Base-by-base conservation (phyloP, 768 basidiomycete genomes). In the Chiua virens region DNA sequence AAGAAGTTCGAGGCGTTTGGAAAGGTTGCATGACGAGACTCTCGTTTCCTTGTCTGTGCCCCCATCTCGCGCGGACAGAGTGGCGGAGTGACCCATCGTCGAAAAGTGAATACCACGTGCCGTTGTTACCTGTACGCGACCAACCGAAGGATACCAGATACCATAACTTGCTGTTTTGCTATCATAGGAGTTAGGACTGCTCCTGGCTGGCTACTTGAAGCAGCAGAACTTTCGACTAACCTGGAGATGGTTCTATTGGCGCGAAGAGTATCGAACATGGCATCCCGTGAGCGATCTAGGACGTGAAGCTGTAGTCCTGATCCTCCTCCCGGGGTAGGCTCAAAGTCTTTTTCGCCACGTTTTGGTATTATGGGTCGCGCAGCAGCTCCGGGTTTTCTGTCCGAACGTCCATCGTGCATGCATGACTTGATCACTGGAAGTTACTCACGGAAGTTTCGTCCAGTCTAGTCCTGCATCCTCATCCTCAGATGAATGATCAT, bases 261-360 rank as follows among this genome's bases (percentile, higher is more conserved):
- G 37, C 80, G 75, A 50, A 99, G 69, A 1, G 93, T 86, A 27
- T 86, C 82, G 50, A 96, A 86, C 87, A 98, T 92, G 3, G 96
- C 97, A 43, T 79, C 73, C 48, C 96, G 73, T 41, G 92, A 81
- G 27, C 85, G 79, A 48, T 90, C 85, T 20, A 98, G 78, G 53
- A 91, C 81, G 71, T 92, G 87, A 23, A 83, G 71, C 63, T 98
- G 97, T 13, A 92, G 73, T 13, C 80, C 82, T 11, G 90, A 86
- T 7, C 87, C 89, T 10, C 81, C 64, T 9, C 73, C 75, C 20
- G 73, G 62, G 58, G 76, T 75, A 2, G 97, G 97, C 66, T 98
- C 96, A 58, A 93, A 98, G 57, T 98, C 95, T 66, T 99, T 98
- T 70, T 98, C 97, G 2, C 97, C 97, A 23, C 97, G 82, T 68